phyloP scores from a whole-genome alignment of 2,329 filamentous ascomycete genomes.

The Pestalotiopsis sp. region DNA sequence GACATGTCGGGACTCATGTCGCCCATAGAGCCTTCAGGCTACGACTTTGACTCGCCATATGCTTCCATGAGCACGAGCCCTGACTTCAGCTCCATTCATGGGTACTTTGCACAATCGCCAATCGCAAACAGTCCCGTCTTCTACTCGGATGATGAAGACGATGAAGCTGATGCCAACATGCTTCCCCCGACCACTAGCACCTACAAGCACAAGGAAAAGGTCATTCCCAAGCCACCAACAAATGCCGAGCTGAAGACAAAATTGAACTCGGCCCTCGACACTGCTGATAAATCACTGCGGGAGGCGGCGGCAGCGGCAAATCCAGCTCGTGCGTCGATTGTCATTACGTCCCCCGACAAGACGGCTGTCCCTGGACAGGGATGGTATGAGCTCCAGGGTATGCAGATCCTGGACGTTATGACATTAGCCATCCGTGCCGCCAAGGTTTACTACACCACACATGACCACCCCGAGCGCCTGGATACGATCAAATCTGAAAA shows the following conservation, averaged over 20 bases:
- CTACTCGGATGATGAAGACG: conserved; percentile 63
- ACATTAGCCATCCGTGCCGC: conserved; percentile 95
- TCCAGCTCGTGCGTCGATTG: conserved; percentile 18
- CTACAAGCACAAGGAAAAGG: conserved; percentile 83
- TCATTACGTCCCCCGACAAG: conserved; percentile 20
- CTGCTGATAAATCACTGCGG: conserved; percentile 61
- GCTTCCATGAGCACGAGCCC: conserved; percentile 63
- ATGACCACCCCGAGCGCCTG: conserved; percentile 83
- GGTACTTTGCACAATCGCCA: conserved; percentile 50
- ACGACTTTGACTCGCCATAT: conserved; percentile 63
- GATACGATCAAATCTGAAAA: conserved; percentile 88
- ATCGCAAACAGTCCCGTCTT: conserved; percentile 47
- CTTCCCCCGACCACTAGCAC: conserved; percentile 97
- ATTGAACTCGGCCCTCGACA: conserved; percentile 46
- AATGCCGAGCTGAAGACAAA: conserved; percentile 73
- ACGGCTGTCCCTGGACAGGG: conserved; percentile 52
- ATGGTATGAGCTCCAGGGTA: conserved; percentile 86
- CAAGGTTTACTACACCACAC: conserved; percentile 94
- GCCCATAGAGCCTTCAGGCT: conserved; percentile 41
- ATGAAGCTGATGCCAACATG: conserved; percentile 72
- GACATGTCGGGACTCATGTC: conserved; percentile 44
- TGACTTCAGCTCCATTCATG: conserved; percentile 47
- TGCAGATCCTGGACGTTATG: conserved; percentile 89
- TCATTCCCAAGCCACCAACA: conserved; percentile 82
- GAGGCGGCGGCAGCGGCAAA: conserved; percentile 51